Base-by-base conservation (phyloP, 192 early-diverging fungal species). In the Umbelopsis sp. region DNA sequence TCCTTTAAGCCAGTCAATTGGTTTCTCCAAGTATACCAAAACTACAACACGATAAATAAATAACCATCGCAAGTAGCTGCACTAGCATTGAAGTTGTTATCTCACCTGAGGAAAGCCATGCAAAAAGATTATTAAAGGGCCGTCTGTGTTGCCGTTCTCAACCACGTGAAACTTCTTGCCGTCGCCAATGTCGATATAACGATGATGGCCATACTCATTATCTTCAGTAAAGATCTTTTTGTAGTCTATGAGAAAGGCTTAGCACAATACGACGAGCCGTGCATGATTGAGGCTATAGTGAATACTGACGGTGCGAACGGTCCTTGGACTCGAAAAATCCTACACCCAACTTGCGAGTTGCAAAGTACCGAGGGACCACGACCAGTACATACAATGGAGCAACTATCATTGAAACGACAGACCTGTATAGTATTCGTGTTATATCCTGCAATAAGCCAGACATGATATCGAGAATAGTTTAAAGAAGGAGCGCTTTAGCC, bases 71-170 rank as follows among this genome's bases (percentile, higher is more conserved):
- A 27, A 2, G 44, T 18, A 20, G 4, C 4, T 3, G 21, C 21
- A 20, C 1, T 11, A 53, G 18, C n/a, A 8, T 8, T 27, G 10
- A 10, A 9, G 9, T 27, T 20, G 23, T 12, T 37, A 25, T 30
- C 27, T 6, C 35, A 74, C 72, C 67, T 74, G 50, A n/a, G 72
- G 72, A 33, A 74, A 74, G 1, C 72, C 72, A 58, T 74, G 72
- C 8, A 74, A 21, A 35, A 74, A 74, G 9, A 74, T 46, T 11
- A 74, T 30, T 12, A 74, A 55, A 7, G 72, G 72, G 7, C 67
- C 67, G 25, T 41, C 27, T 9, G 67, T 44, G 55, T 74, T 50
- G 25, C 72, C 72, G 20, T 27, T 23, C 16, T 74, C 72, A 45
- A 74, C 49, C 33, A 68, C 49, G 16, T 74, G 72, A 23, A 74